Evolutionary conservation across 2,329 filamentous ascomycete species (phyloP).

Genomic region (Pseudocercospora crystallina): DNA sequence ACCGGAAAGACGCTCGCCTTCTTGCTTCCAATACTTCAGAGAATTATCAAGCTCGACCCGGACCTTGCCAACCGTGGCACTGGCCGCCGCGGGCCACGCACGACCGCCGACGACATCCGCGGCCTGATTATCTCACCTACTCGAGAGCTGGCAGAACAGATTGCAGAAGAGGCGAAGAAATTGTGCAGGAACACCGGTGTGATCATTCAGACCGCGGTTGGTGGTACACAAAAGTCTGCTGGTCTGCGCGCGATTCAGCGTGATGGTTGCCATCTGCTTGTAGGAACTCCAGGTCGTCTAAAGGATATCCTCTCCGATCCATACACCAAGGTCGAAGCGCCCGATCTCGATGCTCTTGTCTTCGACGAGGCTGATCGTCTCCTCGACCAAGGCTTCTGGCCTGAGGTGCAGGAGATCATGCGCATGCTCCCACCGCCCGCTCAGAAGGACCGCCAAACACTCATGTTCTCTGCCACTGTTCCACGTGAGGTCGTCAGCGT

Average conservation of each 20-base stretch:
- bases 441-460: constrained; percentile 74
- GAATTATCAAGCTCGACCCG: constrained; percentile 66
- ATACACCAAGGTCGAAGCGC: constrained; percentile 61
- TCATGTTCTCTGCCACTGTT: constrained; percentile 94
- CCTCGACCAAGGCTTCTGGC: constrained; percentile 58
- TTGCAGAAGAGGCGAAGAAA: constrained; percentile 69
- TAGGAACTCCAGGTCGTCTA: constrained; percentile 87
- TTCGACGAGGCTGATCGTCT: constrained; percentile 69
- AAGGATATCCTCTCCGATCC: constrained; percentile 75
- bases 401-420: constrained; percentile 51
- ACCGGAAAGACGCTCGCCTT: constrained; percentile 97
- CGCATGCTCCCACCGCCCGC: constrained; percentile 59
- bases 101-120: constrained; percentile 55
- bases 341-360: constrained; percentile 59
- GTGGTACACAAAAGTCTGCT: constrained; percentile 74
- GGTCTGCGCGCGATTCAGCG: constrained; percentile 68
- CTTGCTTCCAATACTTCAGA: constrained; percentile 80
- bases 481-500: constrained; percentile 78
- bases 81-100: constrained; percentile 52
- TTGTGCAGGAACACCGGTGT: constrained; percentile 66
- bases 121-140: constrained; percentile 63
- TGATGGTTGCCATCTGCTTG: constrained; percentile 81
- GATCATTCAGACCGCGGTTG: constrained; percentile 76
- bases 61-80: constrained; percentile 52
- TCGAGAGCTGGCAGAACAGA: constrained; percentile 64